Evolutionary conservation across 2,329 filamentous ascomycete species (phyloP), one percentile per base, ranked within the genome.

Genomic region (Colletotrichum phormii): DNA sequence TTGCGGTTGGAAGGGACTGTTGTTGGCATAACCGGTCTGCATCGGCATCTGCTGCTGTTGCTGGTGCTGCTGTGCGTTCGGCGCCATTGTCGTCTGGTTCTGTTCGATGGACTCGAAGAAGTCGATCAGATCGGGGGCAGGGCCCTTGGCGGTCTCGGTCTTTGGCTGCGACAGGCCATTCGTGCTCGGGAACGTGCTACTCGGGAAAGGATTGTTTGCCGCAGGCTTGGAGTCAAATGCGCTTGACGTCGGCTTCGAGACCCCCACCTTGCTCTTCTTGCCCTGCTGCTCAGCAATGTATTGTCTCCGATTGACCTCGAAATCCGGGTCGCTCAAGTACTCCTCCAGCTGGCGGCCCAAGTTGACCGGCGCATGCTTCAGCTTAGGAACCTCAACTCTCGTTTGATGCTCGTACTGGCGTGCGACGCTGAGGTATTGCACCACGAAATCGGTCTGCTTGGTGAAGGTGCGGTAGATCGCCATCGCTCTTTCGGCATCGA

Each of bases 321-420:
- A 99, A 81, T 99, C 97, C 3, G 95, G 92, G 78, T 99, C 97
- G 75, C 95, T 92, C 58, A 99, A 86, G 80, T 99, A 98, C 77
- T 99, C 97, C 81, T 98, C 95, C 31, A 99, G 88, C 68, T 97
- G 95, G 31, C 92, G 92, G 18, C 94, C 94, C 64, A 99, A 84
- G 79, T 97, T 97, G 1, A 97, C 95, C 1, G 97, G 97, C 6
- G 97, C 97, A 81, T 99, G 97, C 85, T 98, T 98, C 76, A 99
- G 89, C 85, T 98, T 98, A 11, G 97, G 97, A 8, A 99, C 97
- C 79, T 98, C 95, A 51, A 99, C 89, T 73, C 96, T 89, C 5
- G 97, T 99, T 75, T 95, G 94, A 80, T 95, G 93, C 83, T 98
- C 95, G 80, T 96, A 97, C 80, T 97, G 93, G 74, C 96, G 91